phyloP scores from a whole-genome alignment of 2,329 filamentous ascomycete species.

The Thermomyces lanuginosus region DNA sequence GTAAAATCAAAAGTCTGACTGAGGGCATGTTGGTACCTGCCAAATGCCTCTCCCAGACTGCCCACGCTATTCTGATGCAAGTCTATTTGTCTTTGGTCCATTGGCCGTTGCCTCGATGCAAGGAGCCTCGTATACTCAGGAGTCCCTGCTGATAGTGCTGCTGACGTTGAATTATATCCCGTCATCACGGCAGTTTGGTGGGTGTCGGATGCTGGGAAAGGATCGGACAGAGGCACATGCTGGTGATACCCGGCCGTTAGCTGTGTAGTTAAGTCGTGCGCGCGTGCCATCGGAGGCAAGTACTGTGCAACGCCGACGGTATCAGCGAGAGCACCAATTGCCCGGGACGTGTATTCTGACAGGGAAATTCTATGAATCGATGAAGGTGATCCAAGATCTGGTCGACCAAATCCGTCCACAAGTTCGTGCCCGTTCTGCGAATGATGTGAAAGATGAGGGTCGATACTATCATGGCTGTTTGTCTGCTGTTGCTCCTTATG shows the following conservation, averaged over 20 bases:
- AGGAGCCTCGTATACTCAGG: not conserved
- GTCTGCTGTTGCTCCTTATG: constrained; percentile 17
- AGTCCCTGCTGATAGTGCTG: not conserved
- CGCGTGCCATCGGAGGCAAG: constrained; percentile 49
- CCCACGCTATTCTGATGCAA: too few relatives aligned
- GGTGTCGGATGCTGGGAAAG: constrained; percentile 34
- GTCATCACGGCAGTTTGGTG: constrained; percentile 38
- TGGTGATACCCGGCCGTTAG: constrained; percentile 40
- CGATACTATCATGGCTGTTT: too few relatives aligned
- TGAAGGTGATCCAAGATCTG: constrained; percentile 43
- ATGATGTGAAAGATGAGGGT: too few relatives aligned
- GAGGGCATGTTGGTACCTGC: constrained; percentile 40
- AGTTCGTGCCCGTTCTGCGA: constrained; percentile 48
- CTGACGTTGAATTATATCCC: constrained; percentile 25
- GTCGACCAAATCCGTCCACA: constrained; percentile 63
- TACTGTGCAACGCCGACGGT: constrained; percentile 58
- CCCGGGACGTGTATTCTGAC: constrained; percentile 62
- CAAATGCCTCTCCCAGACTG: constrained; percentile 51
- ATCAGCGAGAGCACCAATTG: constrained; percentile 57
- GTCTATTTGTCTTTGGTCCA: too few relatives aligned
- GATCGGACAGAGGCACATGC: constrained; percentile 43
- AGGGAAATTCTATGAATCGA: constrained; percentile 56
- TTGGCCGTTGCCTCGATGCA: constrained; percentile 14
- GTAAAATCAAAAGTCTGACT: constrained; percentile 56
- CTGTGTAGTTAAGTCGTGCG: constrained; percentile 49